Evolutionary conservation across 805 yeast species (phyloP).

Genomic region (Candida berthetii): DNA sequence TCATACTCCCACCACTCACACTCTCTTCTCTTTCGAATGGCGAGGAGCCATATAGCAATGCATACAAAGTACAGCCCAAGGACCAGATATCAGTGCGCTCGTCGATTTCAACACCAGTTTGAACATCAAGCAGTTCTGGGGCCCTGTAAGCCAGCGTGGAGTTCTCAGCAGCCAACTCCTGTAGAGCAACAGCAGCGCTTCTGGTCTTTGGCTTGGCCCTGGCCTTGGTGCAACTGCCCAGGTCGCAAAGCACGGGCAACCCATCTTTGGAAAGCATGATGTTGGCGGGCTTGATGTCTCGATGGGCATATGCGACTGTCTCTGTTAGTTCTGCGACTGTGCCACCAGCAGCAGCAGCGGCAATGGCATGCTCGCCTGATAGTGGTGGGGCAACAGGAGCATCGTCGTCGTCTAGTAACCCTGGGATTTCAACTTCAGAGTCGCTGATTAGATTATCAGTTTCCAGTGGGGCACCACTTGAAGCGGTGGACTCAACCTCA

Average conservation of each 20-base stretch:
- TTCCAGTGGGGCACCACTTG: slow-evolving; percentile 24
- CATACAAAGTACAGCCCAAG: slow-evolving; percentile 77
- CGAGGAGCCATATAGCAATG: slow-evolving; percentile 69
- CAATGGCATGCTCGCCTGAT: slow-evolving; percentile 18
- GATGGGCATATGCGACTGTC: slow-evolving; percentile 69
- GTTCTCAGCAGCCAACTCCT: slow-evolving; percentile 78
- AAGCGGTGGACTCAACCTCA: not conserved
- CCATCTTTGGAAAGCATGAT: slow-evolving; percentile 74
- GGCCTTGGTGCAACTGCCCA: slow-evolving; percentile 75
- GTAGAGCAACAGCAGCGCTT: slow-evolving; percentile 67
- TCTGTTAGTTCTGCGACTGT: slow-evolving; percentile 45
- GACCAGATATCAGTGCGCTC: slow-evolving; percentile 90
- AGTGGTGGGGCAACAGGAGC: too few relatives aligned
- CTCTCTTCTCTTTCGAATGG: slow-evolving; percentile 86
- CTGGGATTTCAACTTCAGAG: not conserved
- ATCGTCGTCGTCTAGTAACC: not conserved
- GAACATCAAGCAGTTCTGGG: slow-evolving; percentile 81
- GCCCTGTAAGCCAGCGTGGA: slow-evolving; percentile 86
- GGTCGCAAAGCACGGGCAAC: slow-evolving; percentile 72
- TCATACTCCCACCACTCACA: slow-evolving; percentile 76
- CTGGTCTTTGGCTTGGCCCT: slow-evolving; percentile 46
- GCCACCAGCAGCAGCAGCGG: slow-evolving; percentile 12
- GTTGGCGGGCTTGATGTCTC: slow-evolving; percentile 87
- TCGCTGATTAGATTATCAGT: not conserved
- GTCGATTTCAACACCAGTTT: slow-evolving; percentile 54